These are phyloP conservation scores for Fraxinus albicans DNA, from an alignment of 305 asterid species.

Conservation along the genomic window DNA sequence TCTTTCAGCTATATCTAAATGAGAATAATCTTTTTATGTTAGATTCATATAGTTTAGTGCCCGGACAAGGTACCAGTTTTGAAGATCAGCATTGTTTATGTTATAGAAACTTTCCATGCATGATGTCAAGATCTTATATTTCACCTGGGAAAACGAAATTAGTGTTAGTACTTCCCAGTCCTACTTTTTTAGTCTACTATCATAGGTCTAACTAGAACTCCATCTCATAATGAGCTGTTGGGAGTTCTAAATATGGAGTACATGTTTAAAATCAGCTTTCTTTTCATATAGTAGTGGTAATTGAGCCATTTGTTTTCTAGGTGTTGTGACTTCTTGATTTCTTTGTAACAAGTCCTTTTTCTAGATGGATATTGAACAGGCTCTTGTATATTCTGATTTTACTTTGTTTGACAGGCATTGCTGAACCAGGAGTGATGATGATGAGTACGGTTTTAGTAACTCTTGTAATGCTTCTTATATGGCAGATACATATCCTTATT, in stretches of 20 bases:
- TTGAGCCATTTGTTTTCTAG: background rate
- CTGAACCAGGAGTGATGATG: conserved; percentile 98
- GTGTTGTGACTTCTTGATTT: background rate
- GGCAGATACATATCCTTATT: conserved; percentile 89
- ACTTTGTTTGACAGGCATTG: conserved; percentile 65
- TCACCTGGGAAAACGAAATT: background rate
- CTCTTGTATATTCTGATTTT: conserved; percentile 34
- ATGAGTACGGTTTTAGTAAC: conserved; percentile 90
- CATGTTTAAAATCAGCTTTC: background rate
- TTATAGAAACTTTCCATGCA: background rate
- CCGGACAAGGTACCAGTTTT: background rate
- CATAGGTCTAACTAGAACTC: background rate
- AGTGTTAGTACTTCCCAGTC: background rate
- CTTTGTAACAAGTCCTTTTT: background rate
- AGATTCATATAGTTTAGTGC: background rate
- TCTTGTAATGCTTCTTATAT: conserved; percentile 96
- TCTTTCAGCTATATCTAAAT: background rate
- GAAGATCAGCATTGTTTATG: background rate
- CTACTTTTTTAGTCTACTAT: background rate
- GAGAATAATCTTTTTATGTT: background rate
- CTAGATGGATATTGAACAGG: background rate
- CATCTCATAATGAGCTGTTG: background rate
- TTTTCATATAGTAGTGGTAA: background rate
- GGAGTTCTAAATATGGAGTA: background rate
- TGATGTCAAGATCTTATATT: background rate